phyloP scores from a whole-genome alignment of 78 protist genomes.

The Emiliania huxleyi region DNA sequence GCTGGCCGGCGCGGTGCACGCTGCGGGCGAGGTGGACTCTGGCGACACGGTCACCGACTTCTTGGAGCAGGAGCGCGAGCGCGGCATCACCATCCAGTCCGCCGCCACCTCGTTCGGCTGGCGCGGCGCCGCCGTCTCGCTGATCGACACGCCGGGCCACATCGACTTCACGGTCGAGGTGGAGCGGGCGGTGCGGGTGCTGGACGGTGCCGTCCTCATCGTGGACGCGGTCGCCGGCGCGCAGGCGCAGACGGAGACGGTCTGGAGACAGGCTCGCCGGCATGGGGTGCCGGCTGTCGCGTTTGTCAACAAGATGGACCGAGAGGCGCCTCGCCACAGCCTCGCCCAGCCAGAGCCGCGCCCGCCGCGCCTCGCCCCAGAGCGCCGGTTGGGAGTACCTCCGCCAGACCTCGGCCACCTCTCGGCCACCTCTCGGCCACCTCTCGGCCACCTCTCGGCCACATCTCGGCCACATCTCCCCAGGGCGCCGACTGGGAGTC shows the following conservation, averaged over 20 bases:
- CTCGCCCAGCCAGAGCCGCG: too few relatives aligned
- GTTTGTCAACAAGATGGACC: conserved; percentile 93
- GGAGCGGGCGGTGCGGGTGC: conserved; percentile 60
- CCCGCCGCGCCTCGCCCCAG: too few relatives aligned
- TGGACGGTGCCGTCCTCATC: conserved; percentile 61
- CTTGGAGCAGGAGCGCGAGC: conserved; percentile 94
- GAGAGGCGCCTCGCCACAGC: too few relatives aligned
- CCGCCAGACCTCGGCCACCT: too few relatives aligned
- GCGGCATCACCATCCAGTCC: conserved; percentile 88
- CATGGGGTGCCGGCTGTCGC: conserved; percentile 86
- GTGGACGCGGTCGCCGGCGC: conserved; percentile 5
- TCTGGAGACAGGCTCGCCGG: conserved; percentile 61
- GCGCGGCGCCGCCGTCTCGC: conserved; percentile 67
- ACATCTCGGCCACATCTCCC: too few relatives aligned
- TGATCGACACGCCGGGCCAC: conserved; percentile 97
- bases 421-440: too few relatives aligned
- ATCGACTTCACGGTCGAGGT: conserved; percentile 96
- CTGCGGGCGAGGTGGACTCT: conserved; percentile 83
- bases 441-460: too few relatives aligned
- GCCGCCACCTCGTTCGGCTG: conserved; percentile 83
- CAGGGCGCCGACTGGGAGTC: conserved; percentile 32
- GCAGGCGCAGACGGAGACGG: conserved; percentile 82
- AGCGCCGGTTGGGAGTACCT: too few relatives aligned
- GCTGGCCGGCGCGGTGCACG: conserved; percentile 83
- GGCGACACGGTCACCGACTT: conserved; percentile 95